Base-by-base conservation (phyloP, 768 basidiomycete genomes). In the Glaciozyma antarctica region DNA sequence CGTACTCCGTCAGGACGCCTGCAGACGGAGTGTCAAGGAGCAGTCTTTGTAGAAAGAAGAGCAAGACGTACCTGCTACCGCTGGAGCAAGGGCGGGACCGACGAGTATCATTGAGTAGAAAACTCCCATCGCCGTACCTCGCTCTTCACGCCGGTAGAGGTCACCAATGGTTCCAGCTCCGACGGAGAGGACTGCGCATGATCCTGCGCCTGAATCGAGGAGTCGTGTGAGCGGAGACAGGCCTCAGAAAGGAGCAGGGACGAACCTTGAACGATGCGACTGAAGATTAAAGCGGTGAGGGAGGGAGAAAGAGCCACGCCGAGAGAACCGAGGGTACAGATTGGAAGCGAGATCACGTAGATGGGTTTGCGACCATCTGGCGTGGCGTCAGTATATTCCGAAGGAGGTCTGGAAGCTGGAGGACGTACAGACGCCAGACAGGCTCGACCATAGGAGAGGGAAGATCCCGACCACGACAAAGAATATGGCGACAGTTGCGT, bases 301-400 rank as follows among this genome's bases (percentile, higher is more conserved):
- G 53, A 49, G 16, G 38, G n/a, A 6, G 58, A 67, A 5, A 63
- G 41, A 0, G 66, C 62, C 0, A 58, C 57, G 15, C 66, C 66
- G 28, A 67, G 17, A 9, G 21, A 48, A 12, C 66, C 66, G 22
- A 63, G 44, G 1, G 56, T 56, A 34, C 48, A 67, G 8, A 67
- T 57, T 21, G 66, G 66, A 0, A 68, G 49, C 8, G 47, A 57
- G 10, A 56, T 7, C 41, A 64, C 21, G 41, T 56, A 64, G 59
- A 68, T 58, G 1, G 62, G 66, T n/a, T 53, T n/a, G 2, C 66
- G 66, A n/a, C 66, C 66, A 32, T 68, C 65, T 66, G 49, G 9
- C 4, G 28, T 22, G n/a, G 22, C 59, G 49, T 49, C n/a, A 17
- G 30, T 21, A 43, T n/a, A 22, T 2, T 15, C 10, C 52, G 9